These are phyloP conservation scores for Gracilariopsis chorda DNA, from an alignment of 23 red algal species.

Conservation along the genomic window DNA sequence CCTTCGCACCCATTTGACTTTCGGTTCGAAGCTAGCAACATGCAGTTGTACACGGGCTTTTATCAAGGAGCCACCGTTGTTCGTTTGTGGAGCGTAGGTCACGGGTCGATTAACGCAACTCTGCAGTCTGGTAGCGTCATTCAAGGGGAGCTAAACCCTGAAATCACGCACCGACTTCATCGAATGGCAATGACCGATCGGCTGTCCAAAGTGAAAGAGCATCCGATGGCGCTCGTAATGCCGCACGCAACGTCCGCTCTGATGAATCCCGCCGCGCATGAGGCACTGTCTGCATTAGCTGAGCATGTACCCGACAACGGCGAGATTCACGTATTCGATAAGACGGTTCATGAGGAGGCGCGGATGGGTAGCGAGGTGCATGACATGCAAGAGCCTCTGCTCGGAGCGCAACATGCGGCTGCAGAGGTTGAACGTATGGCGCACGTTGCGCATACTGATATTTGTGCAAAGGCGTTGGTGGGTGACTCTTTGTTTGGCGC, in stretches of 20 bases:
- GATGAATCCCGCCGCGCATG: not conserved
- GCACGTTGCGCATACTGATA: conserved; percentile 1
- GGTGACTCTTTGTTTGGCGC: conserved; percentile 12
- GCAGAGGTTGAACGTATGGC: conserved; percentile 12
- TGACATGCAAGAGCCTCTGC: not conserved
- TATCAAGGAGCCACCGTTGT: conserved; percentile 68
- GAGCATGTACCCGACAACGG: not conserved
- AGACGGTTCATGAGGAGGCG: not conserved
- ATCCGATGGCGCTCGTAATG: conserved; percentile 21
- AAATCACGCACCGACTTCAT: conserved; percentile 44
- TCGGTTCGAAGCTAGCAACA: conserved; percentile 52
- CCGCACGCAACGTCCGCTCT: not conserved
- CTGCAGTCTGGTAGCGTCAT: conserved; percentile 61
- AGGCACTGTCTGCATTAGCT: not conserved
- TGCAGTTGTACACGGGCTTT: conserved; percentile 60
- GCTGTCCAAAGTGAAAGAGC: conserved; percentile 19
- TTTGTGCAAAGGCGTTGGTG: not conserved
- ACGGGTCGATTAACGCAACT: conserved; percentile 57
- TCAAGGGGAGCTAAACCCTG: conserved; percentile 54
- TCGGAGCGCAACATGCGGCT: not conserved
- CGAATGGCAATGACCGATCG: conserved; percentile 43
- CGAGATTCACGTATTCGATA: not conserved
- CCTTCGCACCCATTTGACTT: conserved; percentile 53
- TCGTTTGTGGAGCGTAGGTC: conserved; percentile 38
- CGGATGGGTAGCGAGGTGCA: not conserved